A percentile compares a stretch with the other conserved stretches of the same genome.
phyloP scores from a whole-genome alignment of 805 yeast species.

The Zygosaccharomyces bisporus region DNA sequence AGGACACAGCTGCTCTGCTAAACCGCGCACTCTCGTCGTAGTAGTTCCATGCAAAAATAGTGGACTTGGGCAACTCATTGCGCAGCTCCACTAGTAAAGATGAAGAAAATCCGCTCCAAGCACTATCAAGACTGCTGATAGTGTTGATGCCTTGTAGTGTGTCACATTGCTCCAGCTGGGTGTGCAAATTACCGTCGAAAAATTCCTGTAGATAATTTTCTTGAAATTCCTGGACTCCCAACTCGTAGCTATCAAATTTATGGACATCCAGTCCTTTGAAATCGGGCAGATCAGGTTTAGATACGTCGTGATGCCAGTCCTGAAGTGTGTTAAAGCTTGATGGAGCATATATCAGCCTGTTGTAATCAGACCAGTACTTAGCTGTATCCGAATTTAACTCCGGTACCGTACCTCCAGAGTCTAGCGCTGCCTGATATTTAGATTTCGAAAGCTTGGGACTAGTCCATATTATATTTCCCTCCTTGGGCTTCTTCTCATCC shows the following conservation, averaged over 20 bases:
- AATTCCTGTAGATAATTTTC: slow-evolving; percentile 43
- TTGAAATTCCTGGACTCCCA: slow-evolving; percentile 62
- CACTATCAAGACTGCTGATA: slow-evolving; percentile 65
- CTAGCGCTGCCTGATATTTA: slow-evolving; percentile 62
- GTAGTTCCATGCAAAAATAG: slow-evolving; percentile 47
- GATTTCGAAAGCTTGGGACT: slow-evolving; percentile 44
- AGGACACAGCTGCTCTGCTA: slow-evolving; percentile 7
- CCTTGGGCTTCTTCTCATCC: slow-evolving; percentile 9
- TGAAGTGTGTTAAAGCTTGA: slow-evolving; percentile 49
- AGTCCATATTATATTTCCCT: slow-evolving; percentile 28
- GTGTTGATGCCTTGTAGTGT: slow-evolving; percentile 65
- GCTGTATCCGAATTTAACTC: slow-evolving; percentile 43
- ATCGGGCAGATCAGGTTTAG: slow-evolving; percentile 30
- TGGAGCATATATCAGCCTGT: slow-evolving; percentile 64
- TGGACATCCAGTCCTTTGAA: slow-evolving; percentile 23
- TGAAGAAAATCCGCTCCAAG: slow-evolving; percentile 78
- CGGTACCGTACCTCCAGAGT: slow-evolving; percentile 40
- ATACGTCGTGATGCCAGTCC: slow-evolving; percentile 51
- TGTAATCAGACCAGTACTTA: slow-evolving; percentile 76
- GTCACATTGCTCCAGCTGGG: slow-evolving; percentile 72
- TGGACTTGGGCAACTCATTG: slow-evolving; percentile 62
- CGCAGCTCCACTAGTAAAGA: slow-evolving; percentile 49
- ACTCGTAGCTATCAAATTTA: slow-evolving; percentile 44
- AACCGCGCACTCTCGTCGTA: slow-evolving; percentile 28
- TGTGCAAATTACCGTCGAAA: slow-evolving; percentile 57